Evolutionary conservation across 176 grass and related monocot species (phyloP).

Genomic region (Eremochloa ophiuroides): DNA sequence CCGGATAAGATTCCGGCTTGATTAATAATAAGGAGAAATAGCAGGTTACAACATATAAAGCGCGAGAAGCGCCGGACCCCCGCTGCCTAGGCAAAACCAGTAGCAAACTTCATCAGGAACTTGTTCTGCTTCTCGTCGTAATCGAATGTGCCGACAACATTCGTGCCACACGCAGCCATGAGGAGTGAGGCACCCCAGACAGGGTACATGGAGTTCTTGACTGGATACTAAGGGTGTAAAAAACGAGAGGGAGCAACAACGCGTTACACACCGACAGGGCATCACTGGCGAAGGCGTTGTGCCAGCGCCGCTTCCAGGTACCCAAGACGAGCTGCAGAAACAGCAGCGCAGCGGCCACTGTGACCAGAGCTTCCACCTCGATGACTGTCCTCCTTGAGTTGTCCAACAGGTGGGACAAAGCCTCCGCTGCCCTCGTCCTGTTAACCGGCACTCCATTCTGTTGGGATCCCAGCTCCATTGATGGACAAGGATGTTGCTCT

Average conservation of each 20-base stretch:
- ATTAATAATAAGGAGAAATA: no score
- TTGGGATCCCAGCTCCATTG: not conserved
- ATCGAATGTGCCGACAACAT: not conserved
- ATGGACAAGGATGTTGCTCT: not conserved
- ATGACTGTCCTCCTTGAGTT: not conserved
- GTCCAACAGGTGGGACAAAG: not conserved
- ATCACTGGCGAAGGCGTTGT: not conserved
- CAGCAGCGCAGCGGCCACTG: not conserved
- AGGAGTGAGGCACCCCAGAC: not conserved
- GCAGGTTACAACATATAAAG: no score
- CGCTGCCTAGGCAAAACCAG: not conserved
- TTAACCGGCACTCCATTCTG: not conserved
- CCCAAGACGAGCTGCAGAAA: not conserved
- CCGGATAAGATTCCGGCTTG: no score
- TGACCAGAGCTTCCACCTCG: not conserved
- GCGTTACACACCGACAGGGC: not conserved
- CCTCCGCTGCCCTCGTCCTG: not conserved
- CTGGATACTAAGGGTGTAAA: not conserved
- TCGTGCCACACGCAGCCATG: not conserved
- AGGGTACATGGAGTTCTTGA: not conserved
- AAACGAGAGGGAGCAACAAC: not conserved
- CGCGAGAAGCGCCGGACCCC: no score
- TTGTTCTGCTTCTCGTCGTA: not conserved
- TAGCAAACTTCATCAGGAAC: accelerated
- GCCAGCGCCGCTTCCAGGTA: not conserved